phyloP scores from a whole-genome alignment of 2,329 filamentous ascomycete species.

The Botrytis tulipae region DNA sequence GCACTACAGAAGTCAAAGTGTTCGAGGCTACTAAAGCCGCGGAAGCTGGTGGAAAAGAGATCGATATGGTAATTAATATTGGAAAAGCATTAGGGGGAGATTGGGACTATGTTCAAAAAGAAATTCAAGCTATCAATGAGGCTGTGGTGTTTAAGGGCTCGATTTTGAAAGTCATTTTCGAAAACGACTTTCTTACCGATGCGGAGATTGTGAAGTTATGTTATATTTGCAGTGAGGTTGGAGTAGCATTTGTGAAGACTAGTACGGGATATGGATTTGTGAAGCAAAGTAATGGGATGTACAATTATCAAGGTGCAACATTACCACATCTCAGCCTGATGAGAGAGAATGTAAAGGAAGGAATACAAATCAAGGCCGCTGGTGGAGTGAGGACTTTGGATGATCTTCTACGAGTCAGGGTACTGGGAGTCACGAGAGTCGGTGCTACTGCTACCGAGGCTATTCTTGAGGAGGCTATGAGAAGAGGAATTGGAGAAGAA shows the following conservation, averaged over 20 bases:
- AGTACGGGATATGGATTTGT: constrained; percentile 61
- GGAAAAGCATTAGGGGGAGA: constrained; percentile 56
- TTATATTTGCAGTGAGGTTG: constrained; percentile 50
- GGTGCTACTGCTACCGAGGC: constrained; percentile 54
- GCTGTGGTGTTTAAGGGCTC: constrained; percentile 46
- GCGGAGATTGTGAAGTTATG: constrained; percentile 53
- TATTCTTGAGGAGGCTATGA: constrained; percentile 55
- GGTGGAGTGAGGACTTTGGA: constrained; percentile 57
- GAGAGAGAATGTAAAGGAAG: constrained; percentile 45
- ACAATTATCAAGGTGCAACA: constrained; percentile 54
- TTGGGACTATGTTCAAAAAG: constrained; percentile 54
- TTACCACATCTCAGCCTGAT: constrained; percentile 53
- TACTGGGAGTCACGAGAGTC: constrained; percentile 53
- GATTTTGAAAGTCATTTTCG: constrained; percentile 60
- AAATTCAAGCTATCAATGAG: constrained; percentile 52
- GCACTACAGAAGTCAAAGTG: constrained; percentile 53
- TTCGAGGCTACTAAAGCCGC: constrained; percentile 51
- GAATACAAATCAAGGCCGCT: constrained; percentile 56
- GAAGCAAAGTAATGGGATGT: constrained; percentile 51
- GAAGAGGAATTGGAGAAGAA: constrained; percentile 45
- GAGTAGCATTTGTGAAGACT: constrained; percentile 59
- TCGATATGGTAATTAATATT: constrained; percentile 62
- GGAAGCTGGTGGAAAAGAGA: constrained; percentile 50
- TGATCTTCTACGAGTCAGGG: constrained; percentile 54
- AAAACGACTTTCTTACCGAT: constrained; percentile 54